Evolutionary conservation across 139 green algal genomes (phyloP).

Genomic region (Coelastrella sp.): DNA sequence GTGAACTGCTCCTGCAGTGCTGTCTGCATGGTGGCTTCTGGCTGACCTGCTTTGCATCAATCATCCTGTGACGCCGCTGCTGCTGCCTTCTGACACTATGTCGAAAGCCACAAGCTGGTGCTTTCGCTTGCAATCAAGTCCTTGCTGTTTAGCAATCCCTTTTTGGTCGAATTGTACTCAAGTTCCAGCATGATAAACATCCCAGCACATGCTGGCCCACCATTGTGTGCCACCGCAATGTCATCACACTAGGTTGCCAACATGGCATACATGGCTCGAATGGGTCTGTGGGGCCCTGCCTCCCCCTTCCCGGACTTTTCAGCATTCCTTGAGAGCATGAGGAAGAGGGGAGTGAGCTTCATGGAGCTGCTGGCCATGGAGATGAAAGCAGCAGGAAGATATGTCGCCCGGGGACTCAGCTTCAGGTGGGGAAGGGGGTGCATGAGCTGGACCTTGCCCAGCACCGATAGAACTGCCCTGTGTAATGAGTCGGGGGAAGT

Average conservation of each 20-base stretch:
- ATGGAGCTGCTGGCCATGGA: slow-evolving; percentile 78
- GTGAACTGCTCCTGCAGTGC: slow-evolving; percentile 46
- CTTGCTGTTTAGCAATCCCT: too few species aligned
- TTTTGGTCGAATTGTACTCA: too few species aligned
- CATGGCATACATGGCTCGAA: slow-evolving; percentile 84
- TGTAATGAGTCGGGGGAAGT: too few species aligned
- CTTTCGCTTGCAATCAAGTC: background rate
- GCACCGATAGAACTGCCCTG: too few species aligned
- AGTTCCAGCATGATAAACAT: too few species aligned
- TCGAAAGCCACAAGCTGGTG: background rate
- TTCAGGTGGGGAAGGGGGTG: slow-evolving; percentile 68
- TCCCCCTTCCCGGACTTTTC: slow-evolving; percentile 56
- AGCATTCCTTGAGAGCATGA: slow-evolving; percentile 82
- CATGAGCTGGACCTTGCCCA: background rate
- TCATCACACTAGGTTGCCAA: slow-evolving; percentile 70
- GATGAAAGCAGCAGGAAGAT: slow-evolving; percentile 82
- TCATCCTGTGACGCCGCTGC: slow-evolving; percentile 16
- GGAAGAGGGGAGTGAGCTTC: slow-evolving; percentile 67
- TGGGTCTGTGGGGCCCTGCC: slow-evolving; percentile 84
- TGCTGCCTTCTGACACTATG: background rate
- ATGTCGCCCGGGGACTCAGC: slow-evolving; percentile 82
- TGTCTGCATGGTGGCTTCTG: slow-evolving; percentile 45
- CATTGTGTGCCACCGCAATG: background rate
- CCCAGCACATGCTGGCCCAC: background rate
- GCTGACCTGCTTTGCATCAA: slow-evolving; percentile 76